These are phyloP conservation scores for Lumnitzera racemosa DNA, from an alignment of 345 rosid genomes.

Conservation along the genomic window DNA sequence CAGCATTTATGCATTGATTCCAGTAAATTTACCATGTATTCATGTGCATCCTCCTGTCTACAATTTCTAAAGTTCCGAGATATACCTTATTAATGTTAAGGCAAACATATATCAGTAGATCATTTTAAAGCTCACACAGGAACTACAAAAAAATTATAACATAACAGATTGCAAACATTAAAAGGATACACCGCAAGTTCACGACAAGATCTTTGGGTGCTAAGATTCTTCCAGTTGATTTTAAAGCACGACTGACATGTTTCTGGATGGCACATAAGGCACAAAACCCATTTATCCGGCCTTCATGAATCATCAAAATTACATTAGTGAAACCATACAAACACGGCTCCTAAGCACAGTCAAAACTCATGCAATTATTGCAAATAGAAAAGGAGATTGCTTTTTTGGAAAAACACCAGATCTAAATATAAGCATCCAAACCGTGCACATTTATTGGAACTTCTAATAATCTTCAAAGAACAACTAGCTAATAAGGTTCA, in stretches of 20 bases:
- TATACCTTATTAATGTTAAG: slow-evolving; percentile 61
- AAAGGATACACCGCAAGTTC: slow-evolving; percentile 79
- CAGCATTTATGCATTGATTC: slow-evolving; percentile 98
- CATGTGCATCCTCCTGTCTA: slow-evolving; percentile 97
- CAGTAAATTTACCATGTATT: slow-evolving; percentile 87
- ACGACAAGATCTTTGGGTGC: slow-evolving; percentile 84
- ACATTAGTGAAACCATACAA: slow-evolving; percentile 1
- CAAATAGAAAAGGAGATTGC: neutral
- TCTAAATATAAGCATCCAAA: too few relatives aligned
- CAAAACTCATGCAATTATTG: neutral
- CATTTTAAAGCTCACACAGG: neutral
- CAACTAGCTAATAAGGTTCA: too few relatives aligned
- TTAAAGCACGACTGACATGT: slow-evolving; percentile 76
- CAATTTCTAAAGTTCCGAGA: slow-evolving; percentile 74
- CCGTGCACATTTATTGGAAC: too few relatives aligned
- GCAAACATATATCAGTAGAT: slow-evolving; percentile 10
- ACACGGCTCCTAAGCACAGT: slow-evolving; percentile 1
- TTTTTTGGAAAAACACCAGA: too few relatives aligned
- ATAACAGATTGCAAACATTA: neutral
- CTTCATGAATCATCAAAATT: slow-evolving; percentile 37
- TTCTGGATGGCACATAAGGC: slow-evolving; percentile 96
- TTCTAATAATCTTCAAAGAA: too few relatives aligned
- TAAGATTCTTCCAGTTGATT: slow-evolving; percentile 62
- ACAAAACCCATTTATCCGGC: slow-evolving; percentile 86
- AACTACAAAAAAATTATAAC: neutral